phyloP scores from a whole-genome alignment of 345 rosid genomes.

The Rhodamnia argentea region DNA sequence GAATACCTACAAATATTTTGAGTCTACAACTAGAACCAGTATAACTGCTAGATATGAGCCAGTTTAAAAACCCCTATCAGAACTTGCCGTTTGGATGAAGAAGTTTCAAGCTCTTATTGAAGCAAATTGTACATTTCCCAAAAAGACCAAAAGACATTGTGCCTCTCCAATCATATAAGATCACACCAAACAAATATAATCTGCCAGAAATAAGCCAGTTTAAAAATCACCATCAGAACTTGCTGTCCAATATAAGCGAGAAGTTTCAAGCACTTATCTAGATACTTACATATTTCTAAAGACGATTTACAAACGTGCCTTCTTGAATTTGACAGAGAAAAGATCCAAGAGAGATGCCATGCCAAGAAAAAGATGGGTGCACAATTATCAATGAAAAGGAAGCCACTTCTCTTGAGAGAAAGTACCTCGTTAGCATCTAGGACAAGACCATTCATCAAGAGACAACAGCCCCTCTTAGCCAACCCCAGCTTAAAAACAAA shows the following conservation, averaged over 20 bases:
- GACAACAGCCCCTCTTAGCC: constrained; percentile 51
- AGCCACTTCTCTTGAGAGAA: not conserved
- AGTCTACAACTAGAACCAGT: not conserved
- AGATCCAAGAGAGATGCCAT: not conserved
- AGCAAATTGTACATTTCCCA: not conserved
- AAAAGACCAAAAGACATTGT: not conserved
- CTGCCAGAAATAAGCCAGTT: not conserved
- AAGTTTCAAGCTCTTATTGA: not conserved
- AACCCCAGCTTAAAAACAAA: constrained; percentile 86
- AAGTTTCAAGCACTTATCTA: not conserved
- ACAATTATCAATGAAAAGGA: not conserved
- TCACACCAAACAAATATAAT: not conserved
- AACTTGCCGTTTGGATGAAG: not conserved
- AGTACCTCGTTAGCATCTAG: constrained; percentile 76
- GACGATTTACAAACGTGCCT: not conserved
- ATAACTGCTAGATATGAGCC: not conserved
- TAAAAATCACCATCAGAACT: not conserved
- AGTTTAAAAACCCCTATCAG: not conserved
- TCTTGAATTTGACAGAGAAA: not conserved
- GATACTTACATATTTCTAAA: not conserved
- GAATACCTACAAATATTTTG: not conserved
- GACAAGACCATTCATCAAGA: constrained; percentile 97
- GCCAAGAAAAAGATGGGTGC: not conserved
- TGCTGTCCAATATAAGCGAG: not conserved
- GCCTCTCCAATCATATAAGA: not conserved